Base-by-base conservation (phyloP, 768 basidiomycete species). In the Paxillus rubicundulus region DNA sequence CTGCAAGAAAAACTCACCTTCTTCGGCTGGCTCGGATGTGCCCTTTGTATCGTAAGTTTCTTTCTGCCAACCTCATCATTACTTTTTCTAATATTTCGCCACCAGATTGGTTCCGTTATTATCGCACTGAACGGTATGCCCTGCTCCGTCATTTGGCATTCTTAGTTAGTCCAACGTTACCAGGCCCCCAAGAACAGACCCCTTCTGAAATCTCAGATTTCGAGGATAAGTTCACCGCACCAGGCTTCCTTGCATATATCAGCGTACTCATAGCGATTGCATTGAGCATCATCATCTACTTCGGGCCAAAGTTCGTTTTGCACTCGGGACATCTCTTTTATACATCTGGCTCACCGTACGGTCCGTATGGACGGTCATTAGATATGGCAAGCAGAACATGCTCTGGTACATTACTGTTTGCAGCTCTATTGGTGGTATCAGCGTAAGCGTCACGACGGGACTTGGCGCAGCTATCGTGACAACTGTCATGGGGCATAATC, bases 11-110 rank as follows among this genome's bases (percentile, higher is more conserved):
- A 78, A 49, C 81, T 99, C 40, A 89, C 86, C 33, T 92, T 98
- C 71, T 98, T 99, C 66, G 96, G 97, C 45, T 98, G 95, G 94
- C 77, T 98, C 56, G 96, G 94, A 17, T 97, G 94, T 69, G 81
- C 74, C 14, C 80, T 98, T 16, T 96, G 92, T 71, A 92, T 98
- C 63, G 87, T 93, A 61, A 63, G 91, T 72, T 34, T 12, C 13
- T 27, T 33, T 5, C 42, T n/a, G 30, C n/a, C 17, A 9, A 41
- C 54, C 41, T 40, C 16, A 10, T 47, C 16, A 8, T 20, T 41
- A 7, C 44, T 7, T 44, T 44, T 7, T 44, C 48, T 54, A 20
- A 57, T 32, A 24, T 28, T 14, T 14, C 9, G 43, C 46, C 8
- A 27, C 12, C 57, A 89, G 87, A 76, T 94, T 53, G 92, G 92